Evolutionary conservation across 805 yeast species (phyloP), one percentile per base, ranked within the genome.

Genomic region (Wickerhamiella qilinensis): DNA sequence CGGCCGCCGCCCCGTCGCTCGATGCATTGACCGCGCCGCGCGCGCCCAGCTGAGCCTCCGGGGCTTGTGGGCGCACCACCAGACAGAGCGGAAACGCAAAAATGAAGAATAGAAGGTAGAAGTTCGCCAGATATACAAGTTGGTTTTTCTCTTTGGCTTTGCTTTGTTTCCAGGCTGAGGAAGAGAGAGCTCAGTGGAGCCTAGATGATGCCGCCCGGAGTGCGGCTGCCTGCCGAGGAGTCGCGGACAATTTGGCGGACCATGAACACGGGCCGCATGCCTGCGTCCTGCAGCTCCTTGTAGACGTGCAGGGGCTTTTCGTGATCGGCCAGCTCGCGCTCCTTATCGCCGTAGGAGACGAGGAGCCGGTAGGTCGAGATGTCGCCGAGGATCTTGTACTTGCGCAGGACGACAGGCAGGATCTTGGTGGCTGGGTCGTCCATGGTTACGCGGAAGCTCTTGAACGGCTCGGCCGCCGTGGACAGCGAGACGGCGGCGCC

Each of bases 401-500:
- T 68, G 47, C 77, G 73, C 80, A 84, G 77, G 4, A 94, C 95
- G 27, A 79, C 83, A 51, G 82, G 93, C 35, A 91, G 61, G 18
- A 88, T 78, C 55, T 81, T 81, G 49, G 79, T 75, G 55, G 95
- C 85, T 2, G 95, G 85, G 50, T 88, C 97, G 39, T 85, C 94
- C 20, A 82, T 75, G 6, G 88, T 78, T 1, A 94, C 93, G 35
- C 91, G 62, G 44, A 86, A 59, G 48, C 82, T 91, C 49, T 82
- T 81, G 46, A 84, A 64, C 0, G 94, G 93, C 51, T 84, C 93
- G 9, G 62, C 29, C 15, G 41, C 41, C 27, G 41, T 38, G 32
- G 37, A 32, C 14, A 38, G 34, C 5, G 35, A 30, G 16, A 38
- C 34, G 24, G 41, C 33, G 20, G 35, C 41, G 4, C 38, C 38